Conservation (phyloP, 352 stramenopile genomes). For the Phytophthora idaei region DNA sequence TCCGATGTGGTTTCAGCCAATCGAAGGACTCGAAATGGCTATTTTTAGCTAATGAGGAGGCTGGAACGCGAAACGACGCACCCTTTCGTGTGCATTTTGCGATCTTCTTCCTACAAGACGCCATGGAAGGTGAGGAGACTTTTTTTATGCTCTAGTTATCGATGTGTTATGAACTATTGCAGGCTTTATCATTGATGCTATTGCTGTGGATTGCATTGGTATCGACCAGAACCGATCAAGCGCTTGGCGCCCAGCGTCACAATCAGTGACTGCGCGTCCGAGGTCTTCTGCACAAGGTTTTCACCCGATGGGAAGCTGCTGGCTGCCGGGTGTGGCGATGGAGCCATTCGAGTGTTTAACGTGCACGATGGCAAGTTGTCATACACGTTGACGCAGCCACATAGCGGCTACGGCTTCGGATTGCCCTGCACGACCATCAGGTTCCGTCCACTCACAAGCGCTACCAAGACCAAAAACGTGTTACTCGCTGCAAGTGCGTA, state of each 20-base stretch:
- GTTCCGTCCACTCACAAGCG: conserved; percentile 79
- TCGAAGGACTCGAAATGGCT: background rate
- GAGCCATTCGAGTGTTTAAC: conserved; percentile 87
- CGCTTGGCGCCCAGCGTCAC: conserved; percentile 78
- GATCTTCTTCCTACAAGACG: conserved; percentile 41
- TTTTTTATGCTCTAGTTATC: background rate
- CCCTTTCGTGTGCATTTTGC: conserved; percentile 25
- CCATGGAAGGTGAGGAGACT: conserved; percentile 42
- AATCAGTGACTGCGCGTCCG: conserved; percentile 86
- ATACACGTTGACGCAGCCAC: conserved; percentile 85
- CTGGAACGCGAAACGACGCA: conserved; percentile 23
- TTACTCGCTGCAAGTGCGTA: conserved; percentile 79
- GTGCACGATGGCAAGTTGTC: conserved; percentile 75
- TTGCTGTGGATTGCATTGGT: background rate
- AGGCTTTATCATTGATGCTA: conserved; percentile 1
- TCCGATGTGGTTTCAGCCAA: background rate
- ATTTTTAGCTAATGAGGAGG: conserved; percentile 18
- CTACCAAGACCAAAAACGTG: conserved; percentile 92
- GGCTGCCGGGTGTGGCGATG: conserved; percentile 84
- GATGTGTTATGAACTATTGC: background rate
- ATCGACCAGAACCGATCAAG: conserved; percentile 52
- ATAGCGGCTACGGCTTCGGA: conserved; percentile 72
- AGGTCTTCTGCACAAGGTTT: conserved; percentile 91
- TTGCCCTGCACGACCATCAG: conserved; percentile 85
- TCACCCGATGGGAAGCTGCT: conserved; percentile 85